Percentiles rank a stretch among this genome's conserved stretches.
These are phyloP conservation scores for Porodaedalea pini DNA, from an alignment of 1,284 basidiomycete genomes.

Conservation along the genomic window DNA sequence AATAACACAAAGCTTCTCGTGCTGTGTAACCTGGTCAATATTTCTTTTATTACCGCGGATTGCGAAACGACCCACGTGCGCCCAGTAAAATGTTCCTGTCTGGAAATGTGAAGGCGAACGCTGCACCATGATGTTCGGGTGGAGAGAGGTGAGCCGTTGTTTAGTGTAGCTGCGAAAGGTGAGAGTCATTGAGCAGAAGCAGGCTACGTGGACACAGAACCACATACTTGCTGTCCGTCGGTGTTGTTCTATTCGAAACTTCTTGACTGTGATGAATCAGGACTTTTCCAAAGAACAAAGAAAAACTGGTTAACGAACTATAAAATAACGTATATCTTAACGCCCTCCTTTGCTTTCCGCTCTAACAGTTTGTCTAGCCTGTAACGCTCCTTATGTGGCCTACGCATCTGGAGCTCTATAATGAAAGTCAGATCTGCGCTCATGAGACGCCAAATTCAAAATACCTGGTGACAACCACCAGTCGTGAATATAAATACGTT, in stretches of 20 bases:
- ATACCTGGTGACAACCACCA: slow-evolving; percentile 91
- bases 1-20: slow-evolving; percentile 97
- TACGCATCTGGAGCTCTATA: slow-evolving; percentile 77
- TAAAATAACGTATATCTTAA: slow-evolving; percentile 94
- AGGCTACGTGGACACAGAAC: background rate
- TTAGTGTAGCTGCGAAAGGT: slow-evolving; percentile 74
- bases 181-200: slow-evolving; percentile 15
- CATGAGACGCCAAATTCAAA: background rate
- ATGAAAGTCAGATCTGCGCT: slow-evolving; percentile 25
- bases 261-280: slow-evolving; percentile 64
- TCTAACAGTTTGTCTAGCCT: slow-evolving; percentile 86
- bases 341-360: slow-evolving; percentile 92
- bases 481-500: slow-evolving; percentile 90
- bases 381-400: slow-evolving; percentile 84
- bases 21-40: slow-evolving; percentile 43
- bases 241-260: slow-evolving; percentile 96
- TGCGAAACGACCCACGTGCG: slow-evolving; percentile 70
- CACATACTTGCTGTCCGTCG: slow-evolving; percentile 81
- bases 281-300: background rate
- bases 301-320: slow-evolving; percentile 65
- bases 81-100: slow-evolving; percentile 98
- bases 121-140: slow-evolving; percentile 95
- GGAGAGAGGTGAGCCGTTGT: slow-evolving; percentile 78
- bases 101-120: slow-evolving; percentile 97
- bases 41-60: background rate